Base-by-base conservation (phyloP, 1,284 basidiomycete species). In the Cystobasidiaceae sp. region DNA sequence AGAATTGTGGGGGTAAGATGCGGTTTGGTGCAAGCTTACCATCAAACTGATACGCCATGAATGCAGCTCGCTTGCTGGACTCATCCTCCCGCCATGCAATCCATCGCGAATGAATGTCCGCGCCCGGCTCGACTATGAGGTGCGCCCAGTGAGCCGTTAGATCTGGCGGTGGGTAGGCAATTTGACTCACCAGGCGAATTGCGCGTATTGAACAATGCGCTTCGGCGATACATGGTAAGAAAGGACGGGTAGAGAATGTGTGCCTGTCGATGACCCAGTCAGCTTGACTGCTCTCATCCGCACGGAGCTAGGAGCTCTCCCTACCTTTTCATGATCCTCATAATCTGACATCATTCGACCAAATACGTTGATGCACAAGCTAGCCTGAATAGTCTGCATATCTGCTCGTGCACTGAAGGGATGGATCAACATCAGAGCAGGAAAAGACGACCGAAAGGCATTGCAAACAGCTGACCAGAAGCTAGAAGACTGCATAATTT, bases 41-140 rank as follows among this genome's bases (percentile, higher is more conserved):
- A 33, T 73, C 69, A 39, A 73, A 71, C n/a, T 72, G 70, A 45
- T 43, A 73, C 44, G 21, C 68, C 69, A 72, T 69, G 50, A 70
- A 69, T 1, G 71, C 72, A 17, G 69, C 37, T 34, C 72, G 59
- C 61, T 71, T 71, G 15, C 67, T 60, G 0, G 68, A 61, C 54
- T 73, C 72, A 43, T 72, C 72, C 37, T 71, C 70, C n/a, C 71
- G 69, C 72, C 72, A 73, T 0, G 71, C 70, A 0, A 21, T 41
- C 72, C 72, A 73, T 30, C 46, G 56, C 4, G 55, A 48, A 8
- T 72, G 68, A 34, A 71, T 39, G 39, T 72, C 69, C 34, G 66
- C 62, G 13, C 50, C 43, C 46, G 62, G 55, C 15, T 60, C 64
- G 1, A 51, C 50, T 68, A 34, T 59, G 67, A 33, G 67, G 68